Conservation (phyloP, 441 rosid genomes). For the Populus tomentosa region DNA sequence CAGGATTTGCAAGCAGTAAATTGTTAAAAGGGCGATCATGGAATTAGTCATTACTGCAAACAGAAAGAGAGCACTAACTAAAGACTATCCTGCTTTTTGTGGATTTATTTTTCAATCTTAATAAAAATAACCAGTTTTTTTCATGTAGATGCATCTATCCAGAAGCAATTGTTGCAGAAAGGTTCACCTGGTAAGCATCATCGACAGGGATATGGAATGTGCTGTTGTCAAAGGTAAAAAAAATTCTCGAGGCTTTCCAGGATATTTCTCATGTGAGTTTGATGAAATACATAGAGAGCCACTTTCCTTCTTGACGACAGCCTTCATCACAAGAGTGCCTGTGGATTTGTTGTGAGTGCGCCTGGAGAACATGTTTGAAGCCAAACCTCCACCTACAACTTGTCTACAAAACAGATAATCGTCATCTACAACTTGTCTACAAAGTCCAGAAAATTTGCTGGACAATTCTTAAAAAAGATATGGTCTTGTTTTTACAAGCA, state of each 20-base stretch:
- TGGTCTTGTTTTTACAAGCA: too few relatives aligned
- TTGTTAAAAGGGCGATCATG: too few relatives aligned
- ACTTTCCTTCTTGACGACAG: constrained; percentile 68
- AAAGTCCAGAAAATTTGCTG: too few relatives aligned
- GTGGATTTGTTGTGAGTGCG: constrained; percentile 68
- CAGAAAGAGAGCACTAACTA: too few relatives aligned
- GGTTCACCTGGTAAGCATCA: constrained; percentile 82
- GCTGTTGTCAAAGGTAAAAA: constrained; percentile 56
- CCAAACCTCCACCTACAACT: constrained; percentile 78
- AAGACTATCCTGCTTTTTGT: too few relatives aligned
- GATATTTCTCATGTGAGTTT: constrained; percentile 51
- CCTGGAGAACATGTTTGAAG: constrained; percentile 89
- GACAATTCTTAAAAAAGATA: too few relatives aligned
- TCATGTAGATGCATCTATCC: not conserved
- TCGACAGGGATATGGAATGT: constrained; percentile 71
- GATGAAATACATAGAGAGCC: constrained; percentile 74
- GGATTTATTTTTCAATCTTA: too few relatives aligned
- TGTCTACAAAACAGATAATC: not conserved
- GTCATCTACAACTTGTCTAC: too few relatives aligned
- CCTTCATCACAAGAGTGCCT: constrained; percentile 95
- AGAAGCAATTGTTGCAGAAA: not conserved
- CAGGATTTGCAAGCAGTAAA: too few relatives aligned
- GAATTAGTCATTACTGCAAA: too few relatives aligned
- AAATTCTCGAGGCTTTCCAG: constrained; percentile 76
- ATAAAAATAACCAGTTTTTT: too few relatives aligned